A percentile compares a stretch with the other conserved stretches of the same genome.
Evolutionary conservation across 2,329 filamentous ascomycete species (phyloP).

Genomic region (Phyllosticta capitalensis): DNA sequence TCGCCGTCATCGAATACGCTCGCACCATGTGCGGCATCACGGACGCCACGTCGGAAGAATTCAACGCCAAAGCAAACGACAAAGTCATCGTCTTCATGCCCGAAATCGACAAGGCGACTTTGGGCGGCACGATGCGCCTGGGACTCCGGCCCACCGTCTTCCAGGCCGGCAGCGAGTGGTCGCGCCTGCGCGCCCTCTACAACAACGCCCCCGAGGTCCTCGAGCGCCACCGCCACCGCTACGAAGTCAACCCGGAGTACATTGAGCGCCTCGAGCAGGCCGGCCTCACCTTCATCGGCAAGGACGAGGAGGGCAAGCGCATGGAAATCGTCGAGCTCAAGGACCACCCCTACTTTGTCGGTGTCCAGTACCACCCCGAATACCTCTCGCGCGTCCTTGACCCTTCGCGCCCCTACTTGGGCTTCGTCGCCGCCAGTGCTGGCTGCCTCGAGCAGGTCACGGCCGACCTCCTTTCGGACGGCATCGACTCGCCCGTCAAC

Average conservation of each 20-base stretch:
- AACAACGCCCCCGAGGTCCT: constrained; percentile 40
- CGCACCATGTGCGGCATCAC: constrained; percentile 61
- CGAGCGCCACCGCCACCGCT: constrained; percentile 80
- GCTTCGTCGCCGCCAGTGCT: constrained; percentile 71
- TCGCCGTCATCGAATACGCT: constrained; percentile 83
- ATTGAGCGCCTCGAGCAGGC: constrained; percentile 57
- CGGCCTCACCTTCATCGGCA: constrained; percentile 68
- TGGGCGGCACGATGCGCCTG: constrained; percentile 82
- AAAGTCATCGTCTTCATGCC: constrained; percentile 87
- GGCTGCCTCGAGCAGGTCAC: constrained; percentile 29
- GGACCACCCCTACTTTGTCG: constrained; percentile 77
- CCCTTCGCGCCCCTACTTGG: constrained; percentile 68
- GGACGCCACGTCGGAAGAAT: constrained; percentile 47
- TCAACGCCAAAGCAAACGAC: constrained; percentile 51
- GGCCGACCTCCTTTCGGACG: neutral
- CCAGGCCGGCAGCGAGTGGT: constrained; percentile 68
- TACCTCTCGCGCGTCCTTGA: constrained; percentile 67
- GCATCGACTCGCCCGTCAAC: neutral
- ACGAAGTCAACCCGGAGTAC: constrained; percentile 79
- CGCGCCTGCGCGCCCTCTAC: constrained; percentile 66
- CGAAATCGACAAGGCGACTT: constrained; percentile 64
- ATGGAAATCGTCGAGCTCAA: constrained; percentile 79
- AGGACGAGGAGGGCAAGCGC: constrained; percentile 66
- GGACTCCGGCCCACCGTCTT: constrained; percentile 67
- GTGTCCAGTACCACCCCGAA: constrained; percentile 84